phyloP scores from a whole-genome alignment of 2,329 filamentous ascomycete genomes.

The Colletotrichum cordylinicola region DNA sequence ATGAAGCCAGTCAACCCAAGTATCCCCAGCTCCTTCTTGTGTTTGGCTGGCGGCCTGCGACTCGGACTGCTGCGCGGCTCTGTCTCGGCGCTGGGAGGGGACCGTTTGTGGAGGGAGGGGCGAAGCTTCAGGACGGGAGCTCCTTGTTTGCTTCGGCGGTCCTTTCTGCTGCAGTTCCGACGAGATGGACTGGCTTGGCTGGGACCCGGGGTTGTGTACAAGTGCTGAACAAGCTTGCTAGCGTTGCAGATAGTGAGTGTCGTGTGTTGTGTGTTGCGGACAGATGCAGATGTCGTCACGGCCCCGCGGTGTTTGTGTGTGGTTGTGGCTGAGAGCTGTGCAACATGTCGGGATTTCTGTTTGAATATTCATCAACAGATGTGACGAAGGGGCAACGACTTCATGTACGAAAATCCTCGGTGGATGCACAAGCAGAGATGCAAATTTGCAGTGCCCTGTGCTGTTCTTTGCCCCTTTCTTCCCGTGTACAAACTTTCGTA shows the following conservation, averaged over 20 bases:
- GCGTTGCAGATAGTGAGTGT: not conserved
- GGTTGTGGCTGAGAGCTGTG: not conserved
- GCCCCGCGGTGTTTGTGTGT: not conserved
- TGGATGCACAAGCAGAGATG: not conserved
- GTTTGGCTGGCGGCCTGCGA: not conserved
- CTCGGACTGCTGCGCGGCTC: conserved; percentile 9
- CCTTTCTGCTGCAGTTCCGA: not conserved
- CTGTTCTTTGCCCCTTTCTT: not conserved
- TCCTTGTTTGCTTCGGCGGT: not conserved
- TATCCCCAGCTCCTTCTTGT: not conserved
- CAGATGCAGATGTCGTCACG: not conserved
- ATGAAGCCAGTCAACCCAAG: not conserved
- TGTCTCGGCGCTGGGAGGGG: not conserved
- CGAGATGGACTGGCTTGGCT: not conserved
- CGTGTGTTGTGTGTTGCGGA: not conserved
- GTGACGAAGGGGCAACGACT: not conserved
- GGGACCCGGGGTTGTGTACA: not conserved
- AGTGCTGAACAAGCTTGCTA: not conserved
- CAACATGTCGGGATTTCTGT: not conserved
- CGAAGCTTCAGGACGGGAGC: conserved; percentile 2
- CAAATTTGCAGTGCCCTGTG: not conserved
- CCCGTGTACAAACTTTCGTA: not conserved
- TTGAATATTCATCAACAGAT: not conserved
- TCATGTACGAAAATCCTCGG: not conserved
- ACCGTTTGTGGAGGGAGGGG: not conserved